phyloP scores from a whole-genome alignment of 2,329 filamentous ascomycete species.

The Microsporum audouinii region DNA sequence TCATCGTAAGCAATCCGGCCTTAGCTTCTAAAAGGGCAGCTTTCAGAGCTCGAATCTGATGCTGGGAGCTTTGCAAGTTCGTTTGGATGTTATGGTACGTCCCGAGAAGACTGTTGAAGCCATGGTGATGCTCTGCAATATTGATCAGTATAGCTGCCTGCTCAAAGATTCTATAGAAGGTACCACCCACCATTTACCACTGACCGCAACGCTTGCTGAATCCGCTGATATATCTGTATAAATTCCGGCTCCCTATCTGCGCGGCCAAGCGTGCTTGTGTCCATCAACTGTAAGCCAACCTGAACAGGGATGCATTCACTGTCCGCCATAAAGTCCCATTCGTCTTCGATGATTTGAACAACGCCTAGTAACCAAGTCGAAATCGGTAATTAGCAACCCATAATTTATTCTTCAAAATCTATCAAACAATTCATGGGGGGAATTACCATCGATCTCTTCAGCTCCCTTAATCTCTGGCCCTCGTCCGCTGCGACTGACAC shows the following conservation, averaged over 20 bases:
- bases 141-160: slow-evolving; percentile 7
- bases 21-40: slow-evolving; percentile 74
- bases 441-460: slow-evolving; percentile 8
- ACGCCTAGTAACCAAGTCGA: slow-evolving; percentile 38
- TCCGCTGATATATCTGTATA: slow-evolving; percentile 66
- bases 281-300: slow-evolving; percentile 86
- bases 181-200: slow-evolving; percentile 64
- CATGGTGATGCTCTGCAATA: slow-evolving; percentile 75
- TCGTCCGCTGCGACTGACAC: not conserved
- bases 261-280: slow-evolving; percentile 82
- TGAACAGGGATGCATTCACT: slow-evolving; percentile 87
- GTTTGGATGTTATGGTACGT: slow-evolving; percentile 98
- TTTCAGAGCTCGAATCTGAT: slow-evolving; percentile 69
- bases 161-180: not conserved
- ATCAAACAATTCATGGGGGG: not conserved
- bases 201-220: slow-evolving; percentile 84
- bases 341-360: slow-evolving; percentile 69
- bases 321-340: slow-evolving; percentile 87
- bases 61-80: slow-evolving; percentile 81
- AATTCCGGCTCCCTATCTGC: slow-evolving; percentile 83
- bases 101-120: slow-evolving; percentile 97
- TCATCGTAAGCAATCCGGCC: slow-evolving; percentile 66
- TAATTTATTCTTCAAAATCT: not conserved
- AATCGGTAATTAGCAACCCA: slow-evolving; percentile 1
- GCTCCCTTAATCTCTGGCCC: slow-evolving; percentile 2